These are phyloP conservation scores for Keqinozyma sinolaborantium DNA, from an alignment of 1,139 yeast species.

Conservation along the genomic window DNA sequence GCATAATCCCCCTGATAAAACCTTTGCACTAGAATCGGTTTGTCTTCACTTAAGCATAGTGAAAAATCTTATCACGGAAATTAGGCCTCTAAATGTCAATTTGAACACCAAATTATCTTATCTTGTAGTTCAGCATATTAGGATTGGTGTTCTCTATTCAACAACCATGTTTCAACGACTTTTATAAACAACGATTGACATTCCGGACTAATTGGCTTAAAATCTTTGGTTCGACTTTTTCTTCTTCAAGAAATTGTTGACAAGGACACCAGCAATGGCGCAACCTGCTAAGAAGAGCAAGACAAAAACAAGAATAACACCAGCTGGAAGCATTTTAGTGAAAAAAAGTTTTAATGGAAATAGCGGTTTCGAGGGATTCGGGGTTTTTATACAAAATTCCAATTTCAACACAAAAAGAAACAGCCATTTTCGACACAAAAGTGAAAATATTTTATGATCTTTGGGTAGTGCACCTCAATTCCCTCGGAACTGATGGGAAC, in stretches of 20 bases:
- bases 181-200: not conserved
- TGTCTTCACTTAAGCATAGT: slow-evolving; percentile 5
- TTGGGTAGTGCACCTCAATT: too few relatives aligned
- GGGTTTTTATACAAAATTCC: slow-evolving; percentile 1
- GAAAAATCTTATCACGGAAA: not conserved
- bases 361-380: not conserved
- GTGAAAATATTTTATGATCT: too few relatives aligned
- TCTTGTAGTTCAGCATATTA: too few relatives aligned
- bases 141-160: too few relatives aligned
- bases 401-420: slow-evolving; percentile 9
- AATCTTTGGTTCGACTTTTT: slow-evolving; percentile 48
- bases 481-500: too few relatives aligned
- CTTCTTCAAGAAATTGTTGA: slow-evolving; percentile 38
- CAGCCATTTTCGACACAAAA: too few relatives aligned
- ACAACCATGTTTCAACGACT: too few relatives aligned
- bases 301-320: slow-evolving; percentile 50
- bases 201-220: slow-evolving; percentile 18
- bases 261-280: slow-evolving; percentile 31
- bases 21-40: too few relatives aligned
- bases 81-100: not conserved
- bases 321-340: slow-evolving; percentile 43
- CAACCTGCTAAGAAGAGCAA: slow-evolving; percentile 40
- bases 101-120: not conserved
- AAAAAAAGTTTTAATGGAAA: slow-evolving; percentile 1
- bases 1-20: too few relatives aligned